Conservation (phyloP, 176 grass and related monocot genomes). For the Bromus sterilis region DNA sequence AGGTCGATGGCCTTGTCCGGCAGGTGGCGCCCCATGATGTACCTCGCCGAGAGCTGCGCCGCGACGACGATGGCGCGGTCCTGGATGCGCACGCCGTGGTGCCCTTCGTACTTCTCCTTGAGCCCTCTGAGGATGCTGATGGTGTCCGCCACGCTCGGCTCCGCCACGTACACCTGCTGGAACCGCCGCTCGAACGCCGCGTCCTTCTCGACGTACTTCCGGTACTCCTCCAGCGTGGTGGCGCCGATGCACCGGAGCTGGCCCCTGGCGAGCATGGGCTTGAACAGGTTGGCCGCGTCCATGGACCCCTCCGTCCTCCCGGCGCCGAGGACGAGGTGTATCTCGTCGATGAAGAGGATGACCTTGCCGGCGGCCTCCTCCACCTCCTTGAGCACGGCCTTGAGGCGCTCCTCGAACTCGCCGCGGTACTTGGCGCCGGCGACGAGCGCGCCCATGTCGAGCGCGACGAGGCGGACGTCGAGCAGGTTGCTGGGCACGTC, state of each 20-base stretch:
- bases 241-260: conserved; percentile 81
- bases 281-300: conserved; percentile 83
- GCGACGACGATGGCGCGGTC: conserved; percentile 67
- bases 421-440: conserved; percentile 81
- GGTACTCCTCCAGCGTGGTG: conserved; percentile 75
- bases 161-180: conserved; percentile 72
- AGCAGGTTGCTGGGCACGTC: conserved; percentile 78
- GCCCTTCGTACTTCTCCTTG: conserved; percentile 80
- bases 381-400: conserved; percentile 77
- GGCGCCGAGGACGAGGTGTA: conserved; percentile 78
- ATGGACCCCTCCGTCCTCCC: conserved; percentile 71
- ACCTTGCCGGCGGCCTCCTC: conserved; percentile 68
- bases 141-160: conserved; percentile 71
- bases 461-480: conserved; percentile 59
- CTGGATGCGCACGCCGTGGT: conserved; percentile 71
- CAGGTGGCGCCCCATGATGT: conserved; percentile 76
- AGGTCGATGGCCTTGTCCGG: conserved; percentile 85
- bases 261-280: conserved; percentile 79
- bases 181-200: conserved; percentile 75
- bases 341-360: conserved; percentile 88
- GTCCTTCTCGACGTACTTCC: conserved; percentile 87
- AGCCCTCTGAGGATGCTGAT: conserved; percentile 63
- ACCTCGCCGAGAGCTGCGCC: conserved; percentile 64
- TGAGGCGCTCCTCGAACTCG: conserved; percentile 81
- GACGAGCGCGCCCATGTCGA: conserved; percentile 82